phyloP scores from a whole-genome alignment of 306 rosid genomes.

The Dryas octopetala region DNA sequence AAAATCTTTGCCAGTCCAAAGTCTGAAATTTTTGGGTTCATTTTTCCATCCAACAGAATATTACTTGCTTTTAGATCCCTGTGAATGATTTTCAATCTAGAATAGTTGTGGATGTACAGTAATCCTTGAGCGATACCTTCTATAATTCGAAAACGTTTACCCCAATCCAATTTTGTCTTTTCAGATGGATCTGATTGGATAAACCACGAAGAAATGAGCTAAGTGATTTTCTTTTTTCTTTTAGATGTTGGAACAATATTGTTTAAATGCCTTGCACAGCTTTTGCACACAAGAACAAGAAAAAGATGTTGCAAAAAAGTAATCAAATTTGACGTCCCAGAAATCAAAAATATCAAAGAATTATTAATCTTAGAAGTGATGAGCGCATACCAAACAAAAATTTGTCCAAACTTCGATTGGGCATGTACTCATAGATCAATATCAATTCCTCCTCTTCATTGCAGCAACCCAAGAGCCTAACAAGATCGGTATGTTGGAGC shows the following conservation, averaged over 20 bases:
- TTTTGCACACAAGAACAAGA: neutral
- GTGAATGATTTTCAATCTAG: conserved; percentile 23
- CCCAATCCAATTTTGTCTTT: conserved; percentile 26
- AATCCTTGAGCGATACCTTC: conserved; percentile 13
- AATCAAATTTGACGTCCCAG: neutral
- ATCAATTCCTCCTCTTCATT: no score
- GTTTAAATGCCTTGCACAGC: no score
- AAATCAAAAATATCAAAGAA: neutral
- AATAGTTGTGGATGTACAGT: conserved; percentile 23
- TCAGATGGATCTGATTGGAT: conserved; percentile 1
- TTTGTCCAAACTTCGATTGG: no score
- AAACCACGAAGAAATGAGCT: neutral
- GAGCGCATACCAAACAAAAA: no score
- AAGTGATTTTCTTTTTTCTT: no score
- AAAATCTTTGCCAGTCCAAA: conserved; percentile 31
- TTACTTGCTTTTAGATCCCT: conserved; percentile 33
- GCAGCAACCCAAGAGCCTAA: no score
- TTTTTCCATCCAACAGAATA: conserved; percentile 12
- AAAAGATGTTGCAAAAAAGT: neutral
- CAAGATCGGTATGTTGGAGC: no score
- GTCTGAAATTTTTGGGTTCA: conserved; percentile 25
- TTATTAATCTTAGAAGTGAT: neutral
- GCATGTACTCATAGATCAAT: no score
- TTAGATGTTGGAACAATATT: no score
- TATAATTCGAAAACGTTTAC: conserved; percentile 36